These are phyloP conservation scores for Penicillium palitans DNA, from an alignment of 2,329 filamentous ascomycete species.

Conservation along the genomic window DNA sequence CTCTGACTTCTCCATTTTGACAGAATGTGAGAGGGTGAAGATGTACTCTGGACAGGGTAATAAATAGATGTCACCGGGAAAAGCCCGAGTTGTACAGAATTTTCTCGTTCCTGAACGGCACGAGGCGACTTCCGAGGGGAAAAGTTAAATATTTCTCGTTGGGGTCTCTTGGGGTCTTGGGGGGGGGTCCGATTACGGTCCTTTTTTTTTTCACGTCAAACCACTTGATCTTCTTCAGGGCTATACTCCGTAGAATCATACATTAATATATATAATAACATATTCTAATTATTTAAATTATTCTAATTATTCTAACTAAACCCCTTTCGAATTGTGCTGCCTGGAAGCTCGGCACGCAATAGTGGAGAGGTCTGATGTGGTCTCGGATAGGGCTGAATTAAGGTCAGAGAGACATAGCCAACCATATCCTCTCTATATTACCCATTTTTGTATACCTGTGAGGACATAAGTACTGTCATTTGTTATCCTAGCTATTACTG, in stretches of 20 bases:
- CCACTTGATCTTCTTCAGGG: not conserved
- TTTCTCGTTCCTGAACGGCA: conserved; percentile 5
- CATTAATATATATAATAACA: too few relatives aligned
- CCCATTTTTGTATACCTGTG: not conserved
- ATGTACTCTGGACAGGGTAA: not conserved
- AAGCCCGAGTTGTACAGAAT: not conserved
- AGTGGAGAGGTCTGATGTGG: not conserved
- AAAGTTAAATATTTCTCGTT: not conserved
- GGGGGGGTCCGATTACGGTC: not conserved
- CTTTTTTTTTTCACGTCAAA: not conserved
- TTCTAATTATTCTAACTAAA: not conserved
- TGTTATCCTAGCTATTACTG: not conserved
- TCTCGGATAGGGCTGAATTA: conserved; percentile 14
- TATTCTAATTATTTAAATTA: too few relatives aligned
- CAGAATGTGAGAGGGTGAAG: not conserved
- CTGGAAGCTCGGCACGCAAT: conserved; percentile 6
- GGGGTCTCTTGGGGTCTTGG: not conserved
- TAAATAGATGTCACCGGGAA: not conserved
- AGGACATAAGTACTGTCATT: not conserved
- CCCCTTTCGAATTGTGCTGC: conserved; percentile 2
- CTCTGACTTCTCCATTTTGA: conserved; percentile 23
- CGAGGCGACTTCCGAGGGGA: conserved; percentile 7
- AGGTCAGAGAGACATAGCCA: not conserved
- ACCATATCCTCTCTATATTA: not conserved
- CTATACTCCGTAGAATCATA: not conserved